Conservation (phyloP, 2,329 filamentous ascomycete genomes). For the Cordyceps fumosorosea region DNA sequence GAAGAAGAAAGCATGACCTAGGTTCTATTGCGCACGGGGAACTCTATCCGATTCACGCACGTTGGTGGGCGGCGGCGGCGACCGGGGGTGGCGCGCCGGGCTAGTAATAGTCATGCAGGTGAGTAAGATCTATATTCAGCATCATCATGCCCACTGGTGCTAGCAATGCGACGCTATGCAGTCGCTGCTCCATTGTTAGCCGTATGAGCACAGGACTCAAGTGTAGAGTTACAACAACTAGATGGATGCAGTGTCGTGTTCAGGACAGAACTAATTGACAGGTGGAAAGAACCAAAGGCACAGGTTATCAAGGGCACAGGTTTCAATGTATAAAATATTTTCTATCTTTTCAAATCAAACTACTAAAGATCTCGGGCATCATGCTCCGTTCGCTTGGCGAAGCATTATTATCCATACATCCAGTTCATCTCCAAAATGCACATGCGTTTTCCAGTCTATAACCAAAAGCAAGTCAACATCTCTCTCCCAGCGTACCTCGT, state of each 20-base stretch:
- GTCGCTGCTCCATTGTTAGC: slow-evolving; percentile 1
- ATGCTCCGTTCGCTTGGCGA: background rate
- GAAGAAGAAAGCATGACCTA: background rate
- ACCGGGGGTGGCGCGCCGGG: background rate
- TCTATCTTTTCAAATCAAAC: background rate
- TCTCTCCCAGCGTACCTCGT: slow-evolving; percentile 9
- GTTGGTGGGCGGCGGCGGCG: background rate
- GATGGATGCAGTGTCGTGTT: background rate
- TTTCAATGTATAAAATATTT: background rate
- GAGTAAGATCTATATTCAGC: slow-evolving; percentile 1
- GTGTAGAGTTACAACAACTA: too few relatives aligned
- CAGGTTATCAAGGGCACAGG: background rate
- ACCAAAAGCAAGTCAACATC: slow-evolving; percentile 4
- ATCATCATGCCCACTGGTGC: background rate
- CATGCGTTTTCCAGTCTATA: slow-evolving; percentile 11
- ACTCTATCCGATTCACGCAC: background rate
- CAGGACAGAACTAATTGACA: background rate
- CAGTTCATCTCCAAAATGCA: background rate
- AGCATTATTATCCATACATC: slow-evolving; percentile 8
- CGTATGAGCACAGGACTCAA: background rate
- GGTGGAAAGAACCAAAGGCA: background rate
- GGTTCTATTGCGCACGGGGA: background rate
- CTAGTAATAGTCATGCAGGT: background rate
- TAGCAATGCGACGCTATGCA: background rate
- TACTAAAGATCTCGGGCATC: background rate